These are phyloP conservation scores for Scedosporium boydii DNA, from an alignment of 2,329 filamentous ascomycete genomes.

Conservation along the genomic window DNA sequence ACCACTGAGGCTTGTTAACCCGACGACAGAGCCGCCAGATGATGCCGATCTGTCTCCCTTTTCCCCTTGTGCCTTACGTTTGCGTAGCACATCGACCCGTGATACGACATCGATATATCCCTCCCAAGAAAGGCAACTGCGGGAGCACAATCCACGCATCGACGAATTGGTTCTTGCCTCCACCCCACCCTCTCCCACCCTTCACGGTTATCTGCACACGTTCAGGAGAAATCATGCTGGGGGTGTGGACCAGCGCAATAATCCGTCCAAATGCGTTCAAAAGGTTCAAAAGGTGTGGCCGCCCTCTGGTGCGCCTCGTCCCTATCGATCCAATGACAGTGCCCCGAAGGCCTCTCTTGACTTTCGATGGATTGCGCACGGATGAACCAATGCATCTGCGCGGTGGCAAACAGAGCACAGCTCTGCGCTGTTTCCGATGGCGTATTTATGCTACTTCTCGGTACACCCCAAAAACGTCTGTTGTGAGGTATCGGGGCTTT, in stretches of 20 bases:
- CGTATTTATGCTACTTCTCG: too few species aligned
- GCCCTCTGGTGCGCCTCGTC: neutral
- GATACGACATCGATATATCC: neutral
- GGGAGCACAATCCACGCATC: neutral
- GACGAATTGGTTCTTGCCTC: neutral
- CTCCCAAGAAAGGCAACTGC: neutral
- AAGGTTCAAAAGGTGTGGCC: neutral
- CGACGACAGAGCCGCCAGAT: neutral
- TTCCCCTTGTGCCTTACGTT: neutral
- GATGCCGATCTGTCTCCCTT: neutral
- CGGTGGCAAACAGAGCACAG: neutral
- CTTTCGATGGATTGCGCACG: neutral
- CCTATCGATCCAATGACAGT: neutral
- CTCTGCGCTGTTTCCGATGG: neutral
- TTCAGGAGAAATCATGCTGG: neutral
- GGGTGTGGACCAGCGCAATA: neutral
- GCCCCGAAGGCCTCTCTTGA: neutral
- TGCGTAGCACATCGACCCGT: neutral
- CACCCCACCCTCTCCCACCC: neutral
- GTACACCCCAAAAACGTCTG: too few species aligned
- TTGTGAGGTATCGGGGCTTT: too few species aligned
- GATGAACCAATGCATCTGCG: neutral
- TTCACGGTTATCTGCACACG: neutral
- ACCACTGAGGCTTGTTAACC: neutral
- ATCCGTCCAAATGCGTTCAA: neutral